Conservation (phyloP, 768 basidiomycete genomes). For the Suillus occidentalis region DNA sequence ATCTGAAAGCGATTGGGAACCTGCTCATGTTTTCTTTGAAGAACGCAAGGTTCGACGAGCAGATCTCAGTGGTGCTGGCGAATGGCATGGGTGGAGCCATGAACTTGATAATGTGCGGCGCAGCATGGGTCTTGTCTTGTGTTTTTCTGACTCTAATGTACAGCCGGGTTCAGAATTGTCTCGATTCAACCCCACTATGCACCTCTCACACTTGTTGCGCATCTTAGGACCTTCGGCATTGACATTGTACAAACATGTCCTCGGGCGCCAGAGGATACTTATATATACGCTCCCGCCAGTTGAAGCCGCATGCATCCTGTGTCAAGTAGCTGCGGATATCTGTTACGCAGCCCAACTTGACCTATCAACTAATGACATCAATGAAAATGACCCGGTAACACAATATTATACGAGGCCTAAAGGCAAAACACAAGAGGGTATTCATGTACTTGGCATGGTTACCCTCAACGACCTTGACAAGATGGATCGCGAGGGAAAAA, state of each 20-base stretch:
- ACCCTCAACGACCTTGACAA: conserved; percentile 73
- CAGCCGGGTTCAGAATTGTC: conserved; percentile 25
- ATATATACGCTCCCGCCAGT: conserved; percentile 81
- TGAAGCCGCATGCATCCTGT: conserved; percentile 74
- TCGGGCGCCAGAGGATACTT: conserved; percentile 72
- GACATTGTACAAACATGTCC: conserved; percentile 77
- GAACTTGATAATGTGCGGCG: conserved; percentile 57
- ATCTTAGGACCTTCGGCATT: conserved; percentile 78
- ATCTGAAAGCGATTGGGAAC: conserved; percentile 60
- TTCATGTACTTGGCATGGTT: conserved; percentile 76
- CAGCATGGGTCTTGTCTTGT: neutral
- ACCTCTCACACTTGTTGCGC: conserved; percentile 73
- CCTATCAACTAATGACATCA: conserved; percentile 19
- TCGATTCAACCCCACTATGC: conserved; percentile 54
- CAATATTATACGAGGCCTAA: conserved; percentile 32
- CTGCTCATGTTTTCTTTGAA: conserved; percentile 63
- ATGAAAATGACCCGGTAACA: conserved; percentile 28
- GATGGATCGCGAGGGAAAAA: conserved; percentile 53
- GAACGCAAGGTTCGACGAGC: conserved; percentile 51
- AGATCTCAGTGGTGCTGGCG: conserved; percentile 55
- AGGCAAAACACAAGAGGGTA: conserved; percentile 48
- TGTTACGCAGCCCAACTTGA: conserved; percentile 49
- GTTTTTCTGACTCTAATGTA: neutral
- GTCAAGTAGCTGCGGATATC: conserved; percentile 61
- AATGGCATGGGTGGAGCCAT: conserved; percentile 68